A percentile compares a stretch with the other conserved stretches of the same genome.
Evolutionary conservation across 352 stramenopile species (phyloP).

Genomic region (Elongisporangium anandrum): DNA sequence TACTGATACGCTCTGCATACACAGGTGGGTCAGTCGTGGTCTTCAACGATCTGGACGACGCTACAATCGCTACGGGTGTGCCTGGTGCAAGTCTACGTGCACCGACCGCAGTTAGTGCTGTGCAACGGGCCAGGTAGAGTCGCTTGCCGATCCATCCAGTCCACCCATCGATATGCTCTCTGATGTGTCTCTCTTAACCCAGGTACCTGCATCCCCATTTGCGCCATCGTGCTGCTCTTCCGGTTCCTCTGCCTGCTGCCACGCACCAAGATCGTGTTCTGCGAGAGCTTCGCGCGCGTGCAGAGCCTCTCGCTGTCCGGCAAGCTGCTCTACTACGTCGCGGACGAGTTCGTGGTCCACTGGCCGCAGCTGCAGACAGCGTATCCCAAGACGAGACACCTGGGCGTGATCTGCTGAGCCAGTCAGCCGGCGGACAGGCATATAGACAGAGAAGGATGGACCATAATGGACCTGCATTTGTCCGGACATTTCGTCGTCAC

Average conservation of each 20-base stretch:
- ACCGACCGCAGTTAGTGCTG: slow-evolving; percentile 86
- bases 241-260: slow-evolving; percentile 69
- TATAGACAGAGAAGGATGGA: neutral
- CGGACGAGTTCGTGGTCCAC: slow-evolving; percentile 93
- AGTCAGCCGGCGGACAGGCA: neutral
- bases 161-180: neutral
- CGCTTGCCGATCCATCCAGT: neutral
- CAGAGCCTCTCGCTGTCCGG: slow-evolving; percentile 91
- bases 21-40: slow-evolving; percentile 91
- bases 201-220: slow-evolving; percentile 93
- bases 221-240: slow-evolving; percentile 78
- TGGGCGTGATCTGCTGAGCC: slow-evolving; percentile 86
- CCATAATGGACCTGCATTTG: neutral
- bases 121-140: slow-evolving; percentile 88
- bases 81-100: slow-evolving; percentile 60
- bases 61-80: slow-evolving; percentile 73
- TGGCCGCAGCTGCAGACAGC: slow-evolving; percentile 87
- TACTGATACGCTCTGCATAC: neutral
- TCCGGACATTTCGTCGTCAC: neutral
- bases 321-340: slow-evolving; percentile 91
- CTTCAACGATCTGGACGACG: slow-evolving; percentile 86
- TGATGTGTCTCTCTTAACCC: slow-evolving; percentile 2
- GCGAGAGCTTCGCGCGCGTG: slow-evolving; percentile 93
- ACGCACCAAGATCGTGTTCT: slow-evolving; percentile 88
- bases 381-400: slow-evolving; percentile 81